Conservation (phyloP, 1,139 yeast species). For the Wickerhamomyces sp. region DNA sequence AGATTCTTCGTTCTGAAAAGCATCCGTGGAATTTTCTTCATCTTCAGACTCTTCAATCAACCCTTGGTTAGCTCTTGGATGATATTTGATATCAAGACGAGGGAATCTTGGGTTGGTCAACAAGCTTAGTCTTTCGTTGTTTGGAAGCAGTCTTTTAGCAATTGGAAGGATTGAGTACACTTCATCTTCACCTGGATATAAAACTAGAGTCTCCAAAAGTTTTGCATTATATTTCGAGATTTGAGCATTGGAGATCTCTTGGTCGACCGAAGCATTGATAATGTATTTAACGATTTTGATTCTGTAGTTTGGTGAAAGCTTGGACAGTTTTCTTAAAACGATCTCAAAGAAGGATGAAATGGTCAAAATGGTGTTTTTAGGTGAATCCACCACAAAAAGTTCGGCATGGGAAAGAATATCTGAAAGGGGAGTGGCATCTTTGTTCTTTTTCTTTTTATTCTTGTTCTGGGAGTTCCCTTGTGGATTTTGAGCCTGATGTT, state of each 20-base stretch:
- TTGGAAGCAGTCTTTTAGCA: slow-evolving; percentile 39
- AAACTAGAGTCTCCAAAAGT: slow-evolving; percentile 46
- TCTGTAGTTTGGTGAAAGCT: slow-evolving; percentile 58
- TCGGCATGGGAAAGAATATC: slow-evolving; percentile 70
- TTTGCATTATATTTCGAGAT: slow-evolving; percentile 29
- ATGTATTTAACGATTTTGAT: slow-evolving; percentile 55
- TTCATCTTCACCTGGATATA: slow-evolving; percentile 61
- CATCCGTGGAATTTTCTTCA: slow-evolving; percentile 20
- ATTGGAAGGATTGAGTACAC: slow-evolving; percentile 65
- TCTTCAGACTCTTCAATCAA: slow-evolving; percentile 22
- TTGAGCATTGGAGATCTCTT: slow-evolving; percentile 20
- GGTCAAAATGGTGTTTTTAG: slow-evolving; percentile 31
- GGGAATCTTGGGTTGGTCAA: slow-evolving; percentile 80
- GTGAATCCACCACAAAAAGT: slow-evolving; percentile 42
- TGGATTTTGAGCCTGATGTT: slow-evolving; percentile 13
- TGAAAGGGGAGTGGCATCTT: slow-evolving; percentile 47
- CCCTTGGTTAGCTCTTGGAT: slow-evolving; percentile 8
- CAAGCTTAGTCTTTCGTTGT: slow-evolving; percentile 44
- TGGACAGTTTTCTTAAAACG: slow-evolving; percentile 43
- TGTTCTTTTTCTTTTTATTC: slow-evolving; percentile 39
- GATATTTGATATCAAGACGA: slow-evolving; percentile 22
- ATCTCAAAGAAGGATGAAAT: slow-evolving; percentile 46
- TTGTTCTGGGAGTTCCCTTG: slow-evolving; percentile 16
- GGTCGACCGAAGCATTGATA: slow-evolving; percentile 29
- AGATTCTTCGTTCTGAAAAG: slow-evolving; percentile 8